Conservation (phyloP, 1,139 yeast genomes). For the Suhomyces terraborum region DNA sequence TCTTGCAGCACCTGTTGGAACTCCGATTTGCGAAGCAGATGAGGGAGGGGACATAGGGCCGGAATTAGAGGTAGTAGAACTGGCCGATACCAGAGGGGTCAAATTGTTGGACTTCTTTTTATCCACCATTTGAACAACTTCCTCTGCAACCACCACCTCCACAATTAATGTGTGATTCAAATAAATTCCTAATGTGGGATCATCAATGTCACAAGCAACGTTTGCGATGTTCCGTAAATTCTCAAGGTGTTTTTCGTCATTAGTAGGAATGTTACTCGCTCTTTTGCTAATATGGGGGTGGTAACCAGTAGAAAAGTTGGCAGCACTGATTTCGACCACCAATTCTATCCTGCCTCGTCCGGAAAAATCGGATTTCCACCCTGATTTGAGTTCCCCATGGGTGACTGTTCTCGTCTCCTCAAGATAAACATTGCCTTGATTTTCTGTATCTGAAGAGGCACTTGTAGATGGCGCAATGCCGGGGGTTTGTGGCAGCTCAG, state of each 20-base stretch:
- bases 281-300: constrained; percentile 31
- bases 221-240: constrained; percentile 52
- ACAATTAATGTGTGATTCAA: constrained; percentile 76
- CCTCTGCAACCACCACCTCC: constrained; percentile 94
- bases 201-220: constrained; percentile 78
- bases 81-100: constrained; percentile 21
- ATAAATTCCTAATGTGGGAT: constrained; percentile 74
- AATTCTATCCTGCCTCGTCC: constrained; percentile 77
- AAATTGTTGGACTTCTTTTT: constrained; percentile 17
- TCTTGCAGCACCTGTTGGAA: constrained; percentile 93
- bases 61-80: constrained; percentile 12
- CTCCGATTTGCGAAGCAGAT: constrained; percentile 47
- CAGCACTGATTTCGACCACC: constrained; percentile 65
- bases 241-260: constrained; percentile 23
- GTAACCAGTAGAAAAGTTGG: constrained; percentile 60
- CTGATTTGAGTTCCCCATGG: constrained; percentile 78
- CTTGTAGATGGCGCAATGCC: constrained; percentile 4
- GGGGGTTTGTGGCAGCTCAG: constrained; percentile 2
- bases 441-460: constrained; percentile 14
- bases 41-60: constrained; percentile 10
- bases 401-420: constrained; percentile 76
- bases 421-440: constrained; percentile 47
- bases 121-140: constrained; percentile 48
- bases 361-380: constrained; percentile 92
- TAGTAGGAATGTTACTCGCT: constrained; percentile 32